Conservation (phyloP, 768 basidiomycete species). For the Pleurotus citrinopileatus region DNA sequence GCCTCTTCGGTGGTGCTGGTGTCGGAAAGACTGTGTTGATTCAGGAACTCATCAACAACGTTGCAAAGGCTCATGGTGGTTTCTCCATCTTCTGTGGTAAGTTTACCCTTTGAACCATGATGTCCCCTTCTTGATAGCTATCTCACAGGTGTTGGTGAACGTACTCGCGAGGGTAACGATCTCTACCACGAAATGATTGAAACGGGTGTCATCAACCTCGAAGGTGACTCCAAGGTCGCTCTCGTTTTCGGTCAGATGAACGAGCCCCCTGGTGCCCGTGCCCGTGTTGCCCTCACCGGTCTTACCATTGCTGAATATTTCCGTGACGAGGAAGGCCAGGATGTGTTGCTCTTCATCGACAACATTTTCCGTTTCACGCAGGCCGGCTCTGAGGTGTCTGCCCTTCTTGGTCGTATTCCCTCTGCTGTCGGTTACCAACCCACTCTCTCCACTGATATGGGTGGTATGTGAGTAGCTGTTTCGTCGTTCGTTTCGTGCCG, state of each 20-base stretch:
- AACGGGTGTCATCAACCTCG: constrained; percentile 99
- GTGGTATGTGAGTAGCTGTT: constrained; percentile 78
- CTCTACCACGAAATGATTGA: constrained; percentile 99
- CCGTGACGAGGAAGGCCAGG: constrained; percentile 99
- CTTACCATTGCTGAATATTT: constrained; percentile 99
- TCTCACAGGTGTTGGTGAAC: constrained; percentile 91
- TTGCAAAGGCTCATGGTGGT: constrained; percentile 99
- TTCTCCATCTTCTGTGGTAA: constrained; percentile 98
- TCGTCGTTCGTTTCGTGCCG: neutral
- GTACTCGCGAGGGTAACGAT: constrained; percentile 99
- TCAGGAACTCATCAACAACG: constrained; percentile 99
- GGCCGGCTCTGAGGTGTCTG: constrained; percentile 99
- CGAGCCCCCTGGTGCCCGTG: constrained; percentile 99
- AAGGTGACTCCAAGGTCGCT: constrained; percentile 99
- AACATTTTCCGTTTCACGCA: constrained; percentile 99
- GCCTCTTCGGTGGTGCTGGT: constrained; percentile 99
- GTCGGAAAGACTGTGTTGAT: constrained; percentile 99
- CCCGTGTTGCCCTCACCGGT: constrained; percentile 99
- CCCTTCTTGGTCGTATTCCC: constrained; percentile 99
- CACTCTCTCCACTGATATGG: constrained; percentile 99
- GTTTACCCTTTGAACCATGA: constrained; percentile 19
- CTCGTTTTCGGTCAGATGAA: constrained; percentile 99
- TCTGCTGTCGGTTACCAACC: constrained; percentile 99
- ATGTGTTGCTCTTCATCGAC: constrained; percentile 99
- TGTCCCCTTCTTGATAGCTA: constrained; percentile 4